Base-by-base conservation (phyloP, 352 stramenopile species). In the Globisporangium irregulare region DNA sequence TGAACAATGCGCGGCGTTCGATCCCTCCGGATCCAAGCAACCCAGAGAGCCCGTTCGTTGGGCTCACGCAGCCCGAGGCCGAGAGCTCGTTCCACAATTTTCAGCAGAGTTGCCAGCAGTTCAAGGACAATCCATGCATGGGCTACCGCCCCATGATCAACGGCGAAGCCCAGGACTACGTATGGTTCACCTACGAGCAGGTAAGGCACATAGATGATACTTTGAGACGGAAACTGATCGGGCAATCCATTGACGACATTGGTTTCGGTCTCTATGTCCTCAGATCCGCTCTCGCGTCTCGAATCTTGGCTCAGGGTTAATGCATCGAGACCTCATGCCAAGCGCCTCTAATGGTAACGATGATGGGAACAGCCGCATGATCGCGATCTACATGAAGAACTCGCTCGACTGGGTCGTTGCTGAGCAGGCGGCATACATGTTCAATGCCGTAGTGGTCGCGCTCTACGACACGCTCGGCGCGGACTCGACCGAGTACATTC, bases 311-410 rank as follows among this genome's bases (percentile, higher is more conserved):
- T 72, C 75, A 25, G 84, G 78, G 22, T 71, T 92, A 55, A 75
- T 86, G 64, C 72, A 80, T 22, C 64, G 81, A 8, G 62, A 79
- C 3, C 66, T 92, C 25, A 51, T 92, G 20, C 76, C 79, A 5
- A 61, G 50, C 1, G 60, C 79, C 32, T 2, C 18, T 14, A 76
- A 80, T 24, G 74, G 66, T 3, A 67, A 80, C 7, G 74, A 87
- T 15, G 48, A 12, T 22, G 48, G n/a, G 8, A 36, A 29, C 20
- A 38, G 32, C 22, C 76, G 77, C 36, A 91, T 97, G 68, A 59
- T 99, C 20, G 95, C 83, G 32, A 86, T 99, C 59, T 99, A 98
- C 79, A 97, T 98, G 81, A 98, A 95, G 73, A 99, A 99, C 73
- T 97, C 86, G 15, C 87, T 97, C 50, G 96, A 99, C 69, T 99